These are phyloP conservation scores for Triticum monococcum DNA, from an alignment of 176 grass and related monocot species.

Conservation along the genomic window DNA sequence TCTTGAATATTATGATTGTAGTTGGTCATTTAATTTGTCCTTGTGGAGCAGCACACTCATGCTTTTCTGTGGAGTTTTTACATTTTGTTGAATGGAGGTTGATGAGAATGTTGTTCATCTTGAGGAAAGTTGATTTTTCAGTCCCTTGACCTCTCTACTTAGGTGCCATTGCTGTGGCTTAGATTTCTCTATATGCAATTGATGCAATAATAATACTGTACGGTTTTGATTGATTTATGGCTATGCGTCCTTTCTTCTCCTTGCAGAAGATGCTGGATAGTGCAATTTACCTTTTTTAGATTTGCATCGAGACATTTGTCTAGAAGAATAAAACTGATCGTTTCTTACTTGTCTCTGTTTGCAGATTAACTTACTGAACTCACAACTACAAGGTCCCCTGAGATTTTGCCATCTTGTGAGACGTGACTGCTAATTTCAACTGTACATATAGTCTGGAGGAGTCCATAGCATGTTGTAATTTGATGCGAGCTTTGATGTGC, in stretches of 20 bases:
- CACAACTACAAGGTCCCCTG: not conserved
- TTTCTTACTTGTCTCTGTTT: not conserved
- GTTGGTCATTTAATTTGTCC: not conserved
- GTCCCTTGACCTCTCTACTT: not conserved
- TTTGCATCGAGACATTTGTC: not conserved
- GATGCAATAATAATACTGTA: not conserved
- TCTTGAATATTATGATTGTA: not conserved
- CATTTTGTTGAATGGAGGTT: not conserved
- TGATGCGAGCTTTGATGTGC: not conserved
- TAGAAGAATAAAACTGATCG: not conserved
- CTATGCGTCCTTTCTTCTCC: not conserved
- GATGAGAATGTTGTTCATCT: not conserved
- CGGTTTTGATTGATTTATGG: not conserved
- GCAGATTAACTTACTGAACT: slow-evolving; percentile 29
- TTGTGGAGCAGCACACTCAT: not conserved
- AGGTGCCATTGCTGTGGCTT: not conserved
- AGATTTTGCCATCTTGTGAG: not conserved
- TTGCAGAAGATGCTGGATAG: not conserved
- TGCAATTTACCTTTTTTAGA: not conserved
- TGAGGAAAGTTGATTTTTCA: not conserved
- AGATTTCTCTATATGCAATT: not conserved
- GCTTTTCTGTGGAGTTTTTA: not conserved
- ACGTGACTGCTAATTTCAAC: slow-evolving; percentile 1
- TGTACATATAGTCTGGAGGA: slow-evolving; percentile 51
- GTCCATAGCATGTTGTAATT: slow-evolving; percentile 36